phyloP scores from a whole-genome alignment of 192 early-diverging fungal genomes.

The Gaertneriomyces sp. region DNA sequence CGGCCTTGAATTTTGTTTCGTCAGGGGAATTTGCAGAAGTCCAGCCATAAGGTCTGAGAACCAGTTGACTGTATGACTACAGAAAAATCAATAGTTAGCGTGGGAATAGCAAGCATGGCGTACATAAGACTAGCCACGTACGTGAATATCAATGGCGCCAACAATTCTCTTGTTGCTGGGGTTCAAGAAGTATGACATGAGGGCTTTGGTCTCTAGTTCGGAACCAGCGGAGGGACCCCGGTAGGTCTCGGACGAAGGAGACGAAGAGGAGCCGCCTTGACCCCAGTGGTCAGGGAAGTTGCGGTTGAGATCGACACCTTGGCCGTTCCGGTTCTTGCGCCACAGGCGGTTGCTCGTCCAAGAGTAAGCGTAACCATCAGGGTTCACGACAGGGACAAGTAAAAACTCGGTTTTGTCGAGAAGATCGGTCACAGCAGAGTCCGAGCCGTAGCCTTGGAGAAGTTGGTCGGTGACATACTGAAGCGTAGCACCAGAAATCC shows the following conservation, averaged over 20 bases:
- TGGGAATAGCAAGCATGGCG: neutral
- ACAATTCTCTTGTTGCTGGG: constrained; percentile 45
- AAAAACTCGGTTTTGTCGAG: constrained; percentile 48
- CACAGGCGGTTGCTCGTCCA: constrained; percentile 48
- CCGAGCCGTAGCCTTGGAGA: constrained; percentile 34
- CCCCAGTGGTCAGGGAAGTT: constrained; percentile 56
- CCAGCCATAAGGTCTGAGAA: constrained; percentile 56
- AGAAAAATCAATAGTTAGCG: no score
- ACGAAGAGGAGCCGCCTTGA: constrained; percentile 48
- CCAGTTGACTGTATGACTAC: constrained; percentile 41
- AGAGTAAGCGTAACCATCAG: constrained; percentile 58
- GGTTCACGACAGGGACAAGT: constrained; percentile 56
- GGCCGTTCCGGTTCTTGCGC: constrained; percentile 55
- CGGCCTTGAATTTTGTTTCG: constrained; percentile 40
- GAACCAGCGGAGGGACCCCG: constrained; percentile 42
- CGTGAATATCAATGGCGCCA: constrained; percentile 59
- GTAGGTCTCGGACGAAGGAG: constrained; percentile 51
- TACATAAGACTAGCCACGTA: constrained; percentile 21
- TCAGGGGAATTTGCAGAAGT: constrained; percentile 38
- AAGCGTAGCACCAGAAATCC: constrained; percentile 49
- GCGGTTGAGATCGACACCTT: constrained; percentile 46
- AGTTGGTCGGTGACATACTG: constrained; percentile 50
- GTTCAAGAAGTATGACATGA: constrained; percentile 46
- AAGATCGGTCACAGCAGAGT: constrained; percentile 21
- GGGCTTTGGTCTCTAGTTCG: constrained; percentile 51